Conservation (phyloP, 495 filamentous ascomycete genomes). For the Aspergillus nanangensis region DNA sequence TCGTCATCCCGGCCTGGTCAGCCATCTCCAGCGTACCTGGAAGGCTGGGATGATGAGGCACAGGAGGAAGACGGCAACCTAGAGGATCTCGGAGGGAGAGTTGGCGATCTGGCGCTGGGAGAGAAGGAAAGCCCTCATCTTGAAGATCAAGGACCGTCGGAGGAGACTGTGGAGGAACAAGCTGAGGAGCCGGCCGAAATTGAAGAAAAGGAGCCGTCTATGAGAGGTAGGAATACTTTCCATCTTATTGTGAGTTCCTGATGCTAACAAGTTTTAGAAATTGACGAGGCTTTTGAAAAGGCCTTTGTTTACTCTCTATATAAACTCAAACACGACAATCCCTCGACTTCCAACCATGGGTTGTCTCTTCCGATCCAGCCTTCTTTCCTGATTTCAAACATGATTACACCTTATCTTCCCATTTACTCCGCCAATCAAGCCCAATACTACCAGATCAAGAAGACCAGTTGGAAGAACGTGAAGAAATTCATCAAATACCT, state of each 20-base stretch:
- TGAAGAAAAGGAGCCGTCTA: slow-evolving; percentile 49
- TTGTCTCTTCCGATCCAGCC: slow-evolving; percentile 60
- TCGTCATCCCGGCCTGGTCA: slow-evolving; percentile 49
- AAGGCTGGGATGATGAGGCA: slow-evolving; percentile 38
- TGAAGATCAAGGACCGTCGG: slow-evolving; percentile 21
- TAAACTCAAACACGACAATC: slow-evolving; percentile 49
- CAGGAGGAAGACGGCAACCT: slow-evolving; percentile 23
- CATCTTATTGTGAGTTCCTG: neutral
- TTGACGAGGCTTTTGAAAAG: slow-evolving; percentile 64
- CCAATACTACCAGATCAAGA: slow-evolving; percentile 64
- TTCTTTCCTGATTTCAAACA: slow-evolving; percentile 59
- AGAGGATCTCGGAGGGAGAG: slow-evolving; percentile 29
- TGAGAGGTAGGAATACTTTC: slow-evolving; percentile 43
- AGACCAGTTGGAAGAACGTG: slow-evolving; percentile 70
- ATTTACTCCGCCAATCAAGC: slow-evolving; percentile 50
- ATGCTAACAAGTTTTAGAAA: slow-evolving; percentile 44
- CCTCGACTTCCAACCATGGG: slow-evolving; percentile 41
- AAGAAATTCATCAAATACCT: slow-evolving; percentile 71
- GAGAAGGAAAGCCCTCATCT: slow-evolving; percentile 25
- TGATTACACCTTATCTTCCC: slow-evolving; percentile 66
- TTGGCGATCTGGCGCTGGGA: slow-evolving; percentile 38
- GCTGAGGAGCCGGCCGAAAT: slow-evolving; percentile 16
- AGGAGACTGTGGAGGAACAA: slow-evolving; percentile 8
- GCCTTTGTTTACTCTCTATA: slow-evolving; percentile 64
- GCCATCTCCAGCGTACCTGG: slow-evolving; percentile 43